A percentile compares a stretch with the other conserved stretches of the same genome.
phyloP scores from a whole-genome alignment of 1,284 basidiomycete genomes.

The Leucoagaricus sp. region DNA sequence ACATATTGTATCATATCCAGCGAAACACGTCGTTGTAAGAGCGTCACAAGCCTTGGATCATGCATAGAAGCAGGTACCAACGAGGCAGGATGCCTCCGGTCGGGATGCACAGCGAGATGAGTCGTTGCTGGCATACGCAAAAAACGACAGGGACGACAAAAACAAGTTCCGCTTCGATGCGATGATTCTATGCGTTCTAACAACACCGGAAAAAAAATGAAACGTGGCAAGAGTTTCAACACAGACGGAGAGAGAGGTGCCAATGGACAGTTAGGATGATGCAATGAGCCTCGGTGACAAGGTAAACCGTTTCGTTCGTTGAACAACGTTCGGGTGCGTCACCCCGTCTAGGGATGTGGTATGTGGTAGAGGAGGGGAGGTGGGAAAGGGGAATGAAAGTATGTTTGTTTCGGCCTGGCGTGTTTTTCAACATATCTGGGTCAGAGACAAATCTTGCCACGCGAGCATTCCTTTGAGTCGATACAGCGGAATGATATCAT shows the following conservation, averaged over 20 bases:
- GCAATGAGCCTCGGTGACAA: not conserved
- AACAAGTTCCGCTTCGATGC: not conserved
- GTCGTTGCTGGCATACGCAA: conserved; percentile 9
- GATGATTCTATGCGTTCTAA: not conserved
- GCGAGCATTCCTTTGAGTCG: conserved; percentile 2
- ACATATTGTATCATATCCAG: conserved; percentile 82
- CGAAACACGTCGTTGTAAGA: conserved; percentile 78
- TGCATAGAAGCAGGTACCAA: conserved; percentile 70
- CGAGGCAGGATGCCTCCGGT: conserved; percentile 63
- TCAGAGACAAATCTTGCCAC: conserved; percentile 16
- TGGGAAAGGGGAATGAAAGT: conserved; percentile 18
- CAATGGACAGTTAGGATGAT: not conserved
- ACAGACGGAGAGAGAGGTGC: not conserved
- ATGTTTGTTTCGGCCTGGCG: conserved; percentile 15
- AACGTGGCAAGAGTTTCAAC: not conserved
- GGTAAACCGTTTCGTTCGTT: not conserved
- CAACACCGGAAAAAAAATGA: not conserved
- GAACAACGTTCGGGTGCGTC: conserved; percentile 21
- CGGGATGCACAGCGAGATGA: conserved; percentile 3
- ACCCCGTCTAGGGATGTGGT: conserved; percentile 32
- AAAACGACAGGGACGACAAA: not conserved
- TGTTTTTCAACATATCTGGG: conserved; percentile 14
- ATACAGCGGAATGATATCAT: conserved; percentile 9
- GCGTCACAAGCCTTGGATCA: conserved; percentile 75
- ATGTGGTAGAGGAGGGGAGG: conserved; percentile 22